phyloP scores from a whole-genome alignment of 2,329 filamentous ascomycete species.

The Aspergillus pseudoterreus region DNA sequence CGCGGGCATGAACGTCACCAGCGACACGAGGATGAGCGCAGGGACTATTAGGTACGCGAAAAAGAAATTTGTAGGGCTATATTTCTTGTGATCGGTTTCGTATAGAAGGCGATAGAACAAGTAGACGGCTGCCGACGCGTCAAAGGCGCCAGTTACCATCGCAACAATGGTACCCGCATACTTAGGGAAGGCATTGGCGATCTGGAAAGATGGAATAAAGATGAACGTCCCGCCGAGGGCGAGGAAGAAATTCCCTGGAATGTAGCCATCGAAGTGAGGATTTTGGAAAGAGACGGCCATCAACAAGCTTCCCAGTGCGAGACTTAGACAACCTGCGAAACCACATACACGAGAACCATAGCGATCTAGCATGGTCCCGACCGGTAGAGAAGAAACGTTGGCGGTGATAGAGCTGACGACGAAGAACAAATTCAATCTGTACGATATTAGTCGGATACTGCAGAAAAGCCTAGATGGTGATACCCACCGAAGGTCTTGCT shows the following conservation, averaged over 20 bases:
- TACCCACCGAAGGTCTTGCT: constrained; percentile 52
- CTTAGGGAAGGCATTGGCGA: constrained; percentile 75
- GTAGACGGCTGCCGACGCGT: constrained; percentile 75
- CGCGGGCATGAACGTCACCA: constrained; percentile 65
- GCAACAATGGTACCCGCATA: constrained; percentile 73
- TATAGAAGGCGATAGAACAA: constrained; percentile 72
- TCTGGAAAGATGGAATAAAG: constrained; percentile 77
- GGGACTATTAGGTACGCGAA: constrained; percentile 69
- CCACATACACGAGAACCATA: constrained; percentile 77
- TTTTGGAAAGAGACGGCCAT: constrained; percentile 65
- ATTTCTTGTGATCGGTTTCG: constrained; percentile 45
- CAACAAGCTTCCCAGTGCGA: constrained; percentile 64
- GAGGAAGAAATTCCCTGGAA: constrained; percentile 70
- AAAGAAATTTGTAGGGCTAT: constrained; percentile 63
- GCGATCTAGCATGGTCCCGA: constrained; percentile 79
- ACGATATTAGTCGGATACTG: neutral
- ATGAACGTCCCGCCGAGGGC: constrained; percentile 75
- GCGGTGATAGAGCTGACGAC: constrained; percentile 82
- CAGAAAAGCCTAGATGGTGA: constrained; percentile 29
- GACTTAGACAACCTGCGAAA: constrained; percentile 62
- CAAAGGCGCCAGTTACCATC: constrained; percentile 75
- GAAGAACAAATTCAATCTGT: constrained; percentile 80
- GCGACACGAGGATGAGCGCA: constrained; percentile 57
- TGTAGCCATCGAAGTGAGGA: constrained; percentile 65
- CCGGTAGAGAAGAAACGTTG: constrained; percentile 78